phyloP scores from a whole-genome alignment of 768 basidiomycete genomes.

The Russula virescens region DNA sequence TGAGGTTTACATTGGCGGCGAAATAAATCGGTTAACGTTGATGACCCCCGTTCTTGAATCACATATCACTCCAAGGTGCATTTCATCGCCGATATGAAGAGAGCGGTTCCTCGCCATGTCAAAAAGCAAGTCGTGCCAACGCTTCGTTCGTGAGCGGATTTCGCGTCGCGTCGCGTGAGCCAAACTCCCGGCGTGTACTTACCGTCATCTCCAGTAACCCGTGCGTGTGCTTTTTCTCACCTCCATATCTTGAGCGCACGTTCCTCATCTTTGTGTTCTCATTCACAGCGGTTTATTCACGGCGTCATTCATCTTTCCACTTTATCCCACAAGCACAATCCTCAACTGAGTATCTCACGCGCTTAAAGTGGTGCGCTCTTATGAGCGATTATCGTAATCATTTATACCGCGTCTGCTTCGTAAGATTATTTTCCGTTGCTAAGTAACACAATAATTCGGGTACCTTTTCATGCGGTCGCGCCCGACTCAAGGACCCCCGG shows the following conservation, averaged over 20 bases:
- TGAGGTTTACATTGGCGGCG: background rate
- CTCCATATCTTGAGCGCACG: no score
- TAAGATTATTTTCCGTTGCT: background rate
- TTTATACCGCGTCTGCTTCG: background rate
- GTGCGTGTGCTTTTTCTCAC: background rate
- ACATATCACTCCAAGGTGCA: background rate
- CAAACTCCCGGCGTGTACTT: background rate
- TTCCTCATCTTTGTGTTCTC: no score
- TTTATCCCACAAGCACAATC: background rate
- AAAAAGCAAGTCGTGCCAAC: background rate
- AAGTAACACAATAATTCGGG: slow-evolving; percentile 5
- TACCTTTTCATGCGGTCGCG: background rate
- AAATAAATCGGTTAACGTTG: background rate
- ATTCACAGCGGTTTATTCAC: no score
- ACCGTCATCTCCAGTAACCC: no score
- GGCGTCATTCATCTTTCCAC: background rate
- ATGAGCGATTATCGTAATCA: background rate
- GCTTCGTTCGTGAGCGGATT: background rate
- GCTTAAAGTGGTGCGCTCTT: background rate
- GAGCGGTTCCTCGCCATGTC: no score
- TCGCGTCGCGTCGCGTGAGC: slow-evolving; percentile 3
- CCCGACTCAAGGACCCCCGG: no score
- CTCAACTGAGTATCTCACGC: background rate
- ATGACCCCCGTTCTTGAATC: background rate
- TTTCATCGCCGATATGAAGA: background rate